phyloP scores from a whole-genome alignment of 2,329 filamentous ascomycete genomes.

The Xylariomycetidae sp. region DNA sequence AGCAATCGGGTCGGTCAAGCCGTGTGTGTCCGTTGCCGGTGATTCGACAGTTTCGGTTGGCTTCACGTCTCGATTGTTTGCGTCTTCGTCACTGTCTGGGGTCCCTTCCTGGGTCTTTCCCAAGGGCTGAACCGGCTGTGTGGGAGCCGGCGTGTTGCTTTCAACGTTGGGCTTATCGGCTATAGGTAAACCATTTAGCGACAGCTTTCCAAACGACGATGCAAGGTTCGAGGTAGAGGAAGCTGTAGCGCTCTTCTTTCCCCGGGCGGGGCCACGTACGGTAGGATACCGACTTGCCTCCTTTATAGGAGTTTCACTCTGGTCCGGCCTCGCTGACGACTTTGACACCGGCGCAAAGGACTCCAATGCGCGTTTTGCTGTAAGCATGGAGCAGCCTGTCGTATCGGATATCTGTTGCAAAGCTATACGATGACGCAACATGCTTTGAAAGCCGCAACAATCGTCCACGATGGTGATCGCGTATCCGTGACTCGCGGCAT shows the following conservation, averaged over 20 bases:
- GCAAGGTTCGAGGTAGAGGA: conserved; percentile 21
- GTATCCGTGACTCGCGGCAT: conserved; percentile 83
- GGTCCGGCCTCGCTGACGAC: too few relatives aligned
- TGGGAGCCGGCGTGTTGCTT: too few relatives aligned
- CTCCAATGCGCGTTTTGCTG: conserved; percentile 53
- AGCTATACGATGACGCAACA: conserved; percentile 64
- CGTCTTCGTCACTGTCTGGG: too few relatives aligned
- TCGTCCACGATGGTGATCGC: conserved; percentile 84
- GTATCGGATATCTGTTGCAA: conserved; percentile 67
- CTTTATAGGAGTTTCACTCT: too few relatives aligned
- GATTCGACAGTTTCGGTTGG: too few relatives aligned
- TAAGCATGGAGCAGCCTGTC: conserved; percentile 66
- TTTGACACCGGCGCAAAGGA: conserved; percentile 20
- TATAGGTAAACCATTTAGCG: conserved; percentile 27
- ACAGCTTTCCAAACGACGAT: conserved; percentile 30
- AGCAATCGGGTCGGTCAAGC: too few relatives aligned
- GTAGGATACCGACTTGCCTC: conserved; percentile 20
- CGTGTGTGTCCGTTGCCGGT: too few relatives aligned
- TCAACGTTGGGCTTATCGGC: too few relatives aligned
- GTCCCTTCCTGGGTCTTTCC: too few relatives aligned
- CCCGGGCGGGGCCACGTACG: conserved; percentile 22
- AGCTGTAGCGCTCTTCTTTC: conserved; percentile 11
- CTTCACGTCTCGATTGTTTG: too few relatives aligned
- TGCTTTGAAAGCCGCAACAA: conserved; percentile 76
- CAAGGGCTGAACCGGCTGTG: too few relatives aligned